phyloP scores from a whole-genome alignment of 2,329 filamentous ascomycete species.

The Penicillium sp. region DNA sequence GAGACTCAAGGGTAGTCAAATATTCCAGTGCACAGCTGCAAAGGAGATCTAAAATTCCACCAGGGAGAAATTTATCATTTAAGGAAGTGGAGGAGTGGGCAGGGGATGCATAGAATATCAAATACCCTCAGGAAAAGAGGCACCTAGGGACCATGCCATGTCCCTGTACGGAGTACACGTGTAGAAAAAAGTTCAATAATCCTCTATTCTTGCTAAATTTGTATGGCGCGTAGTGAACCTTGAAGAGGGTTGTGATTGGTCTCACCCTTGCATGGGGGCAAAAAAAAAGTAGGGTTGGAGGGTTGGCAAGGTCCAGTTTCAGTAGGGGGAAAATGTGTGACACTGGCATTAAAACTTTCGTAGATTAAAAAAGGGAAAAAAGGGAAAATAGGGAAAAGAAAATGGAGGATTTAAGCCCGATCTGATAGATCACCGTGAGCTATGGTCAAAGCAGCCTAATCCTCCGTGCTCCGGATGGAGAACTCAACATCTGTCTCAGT shows the following conservation, averaged over 20 bases:
- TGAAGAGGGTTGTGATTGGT: constrained; percentile 7
- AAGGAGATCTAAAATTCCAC: constrained; percentile 2
- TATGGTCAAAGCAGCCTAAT: constrained; percentile 20
- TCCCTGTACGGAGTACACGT: constrained; percentile 22
- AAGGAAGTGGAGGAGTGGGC: constrained; percentile 1
- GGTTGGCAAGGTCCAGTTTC: constrained; percentile 7
- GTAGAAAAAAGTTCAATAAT: constrained; percentile 10
- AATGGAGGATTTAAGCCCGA: constrained; percentile 3
- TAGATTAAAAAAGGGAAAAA: constrained; percentile 3
- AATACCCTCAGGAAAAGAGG: background rate
- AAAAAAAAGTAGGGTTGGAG: constrained; percentile 1
- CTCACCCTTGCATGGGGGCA: constrained; percentile 10
- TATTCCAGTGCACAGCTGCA: constrained; percentile 6
- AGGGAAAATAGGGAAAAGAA: background rate
- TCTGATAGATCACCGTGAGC: constrained; percentile 33
- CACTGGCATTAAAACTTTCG: background rate
- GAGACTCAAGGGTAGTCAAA: background rate
- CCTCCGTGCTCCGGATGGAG: constrained; percentile 7
- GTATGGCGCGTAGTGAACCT: background rate
- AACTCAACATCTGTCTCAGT: background rate
- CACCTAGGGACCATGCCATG: constrained; percentile 9
- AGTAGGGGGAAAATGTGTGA: constrained; percentile 5
- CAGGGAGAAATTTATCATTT: constrained; percentile 3
- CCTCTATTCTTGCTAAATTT: background rate
- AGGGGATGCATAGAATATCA: constrained; percentile 5